A percentile compares a stretch with the other conserved stretches of the same genome.
Evolutionary conservation across 2,329 filamentous ascomycete genomes (phyloP).

Genomic region (Pestalotiopsis sp.): DNA sequence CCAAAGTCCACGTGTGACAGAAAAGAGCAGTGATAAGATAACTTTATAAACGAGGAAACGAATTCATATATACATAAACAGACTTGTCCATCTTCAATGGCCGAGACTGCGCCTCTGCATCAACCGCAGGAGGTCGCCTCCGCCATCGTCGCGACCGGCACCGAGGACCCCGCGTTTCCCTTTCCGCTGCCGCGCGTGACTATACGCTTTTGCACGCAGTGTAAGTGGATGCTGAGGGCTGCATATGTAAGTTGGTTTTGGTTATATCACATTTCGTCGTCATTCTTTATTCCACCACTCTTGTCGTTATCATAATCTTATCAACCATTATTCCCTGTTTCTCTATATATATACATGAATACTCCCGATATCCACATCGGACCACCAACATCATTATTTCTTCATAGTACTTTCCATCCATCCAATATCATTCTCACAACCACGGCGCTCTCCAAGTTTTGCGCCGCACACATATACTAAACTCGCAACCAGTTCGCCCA

Average conservation of each 20-base stretch:
- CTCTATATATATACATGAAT: too few species aligned
- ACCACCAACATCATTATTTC: too few species aligned
- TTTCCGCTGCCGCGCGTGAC: slow-evolving; percentile 70
- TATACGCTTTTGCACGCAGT: slow-evolving; percentile 94
- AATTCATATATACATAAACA: background rate
- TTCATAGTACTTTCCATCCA: background rate
- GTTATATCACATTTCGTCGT: background rate
- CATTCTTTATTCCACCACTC: background rate
- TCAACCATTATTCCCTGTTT: background rate
- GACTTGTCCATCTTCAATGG: slow-evolving; percentile 19
- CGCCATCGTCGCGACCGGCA: slow-evolving; percentile 13
- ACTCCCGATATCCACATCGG: too few species aligned
- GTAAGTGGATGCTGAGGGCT: slow-evolving; percentile 86
- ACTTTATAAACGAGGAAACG: background rate
- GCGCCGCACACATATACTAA: too few species aligned
- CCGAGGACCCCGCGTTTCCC: slow-evolving; percentile 22
- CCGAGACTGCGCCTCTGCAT: slow-evolving; percentile 19
- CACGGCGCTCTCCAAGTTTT: background rate
- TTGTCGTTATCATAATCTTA: too few species aligned
- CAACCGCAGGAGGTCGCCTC: slow-evolving; percentile 1
- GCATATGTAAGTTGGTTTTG: slow-evolving; percentile 69
- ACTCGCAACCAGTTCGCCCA: slow-evolving; percentile 72
- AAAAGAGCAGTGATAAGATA: too few species aligned
- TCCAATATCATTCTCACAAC: background rate
- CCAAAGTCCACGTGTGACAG: too few species aligned